Evolutionary conservation across 768 basidiomycete species (phyloP), one percentile per base, ranked within the genome.

Genomic region (Termitomyces bulborhizus): DNA sequence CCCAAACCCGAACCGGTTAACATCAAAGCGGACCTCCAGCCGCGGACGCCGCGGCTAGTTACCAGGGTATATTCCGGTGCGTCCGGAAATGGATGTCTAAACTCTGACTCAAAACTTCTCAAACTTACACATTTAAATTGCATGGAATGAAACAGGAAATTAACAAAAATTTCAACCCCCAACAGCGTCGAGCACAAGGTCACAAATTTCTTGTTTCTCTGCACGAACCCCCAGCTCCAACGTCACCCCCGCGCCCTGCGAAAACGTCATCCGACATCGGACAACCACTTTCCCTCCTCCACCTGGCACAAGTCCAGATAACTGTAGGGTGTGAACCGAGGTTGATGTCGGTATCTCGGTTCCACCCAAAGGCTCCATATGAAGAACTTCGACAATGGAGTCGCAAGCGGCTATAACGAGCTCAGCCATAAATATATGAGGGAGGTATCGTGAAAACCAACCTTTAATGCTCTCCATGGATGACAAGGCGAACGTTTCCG

Each of bases 211-310:
- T 67, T 90, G 84, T 71, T 88, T 87, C 69, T 99, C 97, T 50
- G 94, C 94, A 48, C 96, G 85, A 21, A 96, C 95, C 29, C 81
- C 79, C 42, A 99, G 73, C 73, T 98, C 95, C 55, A 99, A 74
- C 32, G 93, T 95, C 16, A 99, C 97, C 8, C 97, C 97, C 61
- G 87, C 78, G 15, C 91, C 93, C 57, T 85, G 76, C 43, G 89
- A 86, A 71, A 82, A 98, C 11, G 96, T 98, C 97, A 98, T 99
- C 58, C 96, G 81, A 74, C 90, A 91, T 58, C 94, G 84, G 24
- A 85, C 94, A 54, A 99, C 80, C 32, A 97, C 90, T 75, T 98
- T 98, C n/a, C 94, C 95, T 26, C 91, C 93, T 24, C 94, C 94
- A 32, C 96, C 95, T 26, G 81, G 79, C 16, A 97, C 88, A 59